Evolutionary conservation across 306 rosid genomes (phyloP), one percentile per base, ranked within the genome.

Genomic region (Rosa chinensis): DNA sequence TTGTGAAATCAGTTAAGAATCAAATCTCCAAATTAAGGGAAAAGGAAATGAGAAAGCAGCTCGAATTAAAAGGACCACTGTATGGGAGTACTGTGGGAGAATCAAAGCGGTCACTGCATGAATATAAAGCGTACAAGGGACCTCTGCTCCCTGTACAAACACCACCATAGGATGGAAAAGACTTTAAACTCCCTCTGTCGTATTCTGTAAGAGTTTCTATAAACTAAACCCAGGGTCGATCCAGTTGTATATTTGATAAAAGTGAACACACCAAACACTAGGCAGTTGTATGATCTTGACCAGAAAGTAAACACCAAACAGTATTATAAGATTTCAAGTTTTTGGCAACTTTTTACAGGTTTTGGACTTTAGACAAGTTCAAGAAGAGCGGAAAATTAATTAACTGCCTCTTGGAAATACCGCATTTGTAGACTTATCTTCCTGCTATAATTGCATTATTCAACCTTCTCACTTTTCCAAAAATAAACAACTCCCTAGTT

Each of bases 41-140:
- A 6, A 32, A 14, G 32, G 25, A 14, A 18, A 53, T 2, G 5
- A 12, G 83, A 73, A 64, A 79, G 14, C 9, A 28, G 11, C 21
- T 64, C 23, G 23, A 74, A 32, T 32, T 3, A 50, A 82, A 64
- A 56, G n/a, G 18, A 25, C 43, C 7, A 75, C 79, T 75, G 84
- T 75, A 53, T 66, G 16, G 50, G 21, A 81, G 45, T 62, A 81
- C 68, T 55, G 63, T 35, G 23, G 55, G 72, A 75, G 84, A 75
- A 68, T 75, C 79, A 32, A 74, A 75, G 58, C 17, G 42, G 55
- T 39, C 50, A 67, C 70, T 18, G 52, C 61, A 48, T 18, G 39
- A 48, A 47, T 32, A 11, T 32, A 20, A 20, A 70, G 10, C 56
- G 23, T 45, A 25, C 32, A 20, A 42, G 72, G 2, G 72, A 40